These are phyloP conservation scores for Blastobotrys buckinghamii DNA, from an alignment of 1,139 yeast genomes.

Conservation along the genomic window DNA sequence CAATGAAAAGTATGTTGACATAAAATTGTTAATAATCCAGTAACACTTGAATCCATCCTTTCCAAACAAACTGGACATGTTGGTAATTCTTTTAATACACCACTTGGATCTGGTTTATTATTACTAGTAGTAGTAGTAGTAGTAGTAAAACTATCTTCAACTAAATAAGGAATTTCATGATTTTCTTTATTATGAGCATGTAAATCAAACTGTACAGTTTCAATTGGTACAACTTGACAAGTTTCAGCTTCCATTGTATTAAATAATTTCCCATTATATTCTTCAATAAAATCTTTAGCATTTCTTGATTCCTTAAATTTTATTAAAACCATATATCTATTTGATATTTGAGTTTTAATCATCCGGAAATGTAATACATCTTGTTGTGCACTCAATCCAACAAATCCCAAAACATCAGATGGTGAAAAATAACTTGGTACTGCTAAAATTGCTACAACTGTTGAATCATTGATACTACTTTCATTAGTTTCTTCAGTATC, in stretches of 20 bases:
- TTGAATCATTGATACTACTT: slow-evolving; percentile 16
- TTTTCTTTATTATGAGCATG: slow-evolving; percentile 22
- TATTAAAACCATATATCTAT: slow-evolving; percentile 69
- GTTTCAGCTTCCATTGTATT: slow-evolving; percentile 86
- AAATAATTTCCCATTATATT: slow-evolving; percentile 68
- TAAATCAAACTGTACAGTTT: slow-evolving; percentile 38
- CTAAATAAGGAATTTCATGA: slow-evolving; percentile 51
- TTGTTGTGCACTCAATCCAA: slow-evolving; percentile 57
- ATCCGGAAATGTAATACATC: slow-evolving; percentile 68
- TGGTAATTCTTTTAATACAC: slow-evolving; percentile 58
- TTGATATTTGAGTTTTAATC: slow-evolving; percentile 58
- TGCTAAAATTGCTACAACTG: slow-evolving; percentile 66
- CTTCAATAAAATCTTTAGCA: slow-evolving; percentile 59
- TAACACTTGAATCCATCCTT: slow-evolving; percentile 73
- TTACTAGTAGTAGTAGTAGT: slow-evolving; percentile 4
- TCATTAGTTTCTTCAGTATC: slow-evolving; percentile 5
- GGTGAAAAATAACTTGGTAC: slow-evolving; percentile 87
- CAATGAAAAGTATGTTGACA: slow-evolving; percentile 96
- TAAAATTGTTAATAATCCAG: slow-evolving; percentile 81
- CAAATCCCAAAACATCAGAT: slow-evolving; percentile 72
- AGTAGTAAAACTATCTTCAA: slow-evolving; percentile 66
- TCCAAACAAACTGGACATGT: slow-evolving; percentile 94
- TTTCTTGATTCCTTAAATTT: slow-evolving; percentile 55
- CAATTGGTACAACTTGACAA: slow-evolving; percentile 68
- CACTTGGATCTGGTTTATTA: slow-evolving; percentile 29